phyloP scores from a whole-genome alignment of 2,329 filamentous ascomycete genomes.

The Fusarium tjaetaba region DNA sequence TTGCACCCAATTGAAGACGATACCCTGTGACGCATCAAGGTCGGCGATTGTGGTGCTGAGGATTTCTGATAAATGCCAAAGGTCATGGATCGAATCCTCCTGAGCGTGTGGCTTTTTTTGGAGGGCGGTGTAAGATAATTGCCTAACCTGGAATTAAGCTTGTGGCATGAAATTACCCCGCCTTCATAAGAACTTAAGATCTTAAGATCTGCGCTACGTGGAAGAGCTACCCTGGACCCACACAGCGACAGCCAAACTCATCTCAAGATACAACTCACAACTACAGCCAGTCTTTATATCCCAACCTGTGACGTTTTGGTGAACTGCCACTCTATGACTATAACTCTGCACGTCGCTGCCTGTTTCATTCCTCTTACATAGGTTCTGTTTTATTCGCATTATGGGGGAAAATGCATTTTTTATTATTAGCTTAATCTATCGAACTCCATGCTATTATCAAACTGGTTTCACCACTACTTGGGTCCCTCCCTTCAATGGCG shows the following conservation, averaged over 20 bases:
- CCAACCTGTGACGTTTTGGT: too few relatives aligned
- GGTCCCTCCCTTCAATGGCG: too few relatives aligned
- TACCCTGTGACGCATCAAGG: background rate
- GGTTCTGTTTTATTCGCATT: too few relatives aligned
- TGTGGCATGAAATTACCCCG: background rate
- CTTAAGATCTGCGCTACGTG: too few relatives aligned
- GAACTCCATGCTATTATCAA: too few relatives aligned
- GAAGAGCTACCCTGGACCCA: background rate
- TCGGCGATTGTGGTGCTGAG: background rate
- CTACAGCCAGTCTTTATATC: too few relatives aligned
- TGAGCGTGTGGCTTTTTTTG: accelerated
- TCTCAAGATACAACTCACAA: background rate
- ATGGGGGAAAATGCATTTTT: too few relatives aligned
- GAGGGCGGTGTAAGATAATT: background rate
- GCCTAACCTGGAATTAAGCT: background rate
- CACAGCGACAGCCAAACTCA: background rate
- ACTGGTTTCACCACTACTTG: too few relatives aligned
- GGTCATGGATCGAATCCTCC: background rate
- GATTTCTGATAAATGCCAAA: background rate
- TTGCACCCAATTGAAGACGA: background rate
- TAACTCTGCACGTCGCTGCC: too few relatives aligned
- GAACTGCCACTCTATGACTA: too few relatives aligned
- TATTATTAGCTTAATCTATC: too few relatives aligned
- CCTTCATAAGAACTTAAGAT: background rate
- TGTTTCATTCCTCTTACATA: too few relatives aligned